A percentile compares a stretch with the other conserved stretches of the same genome.
Evolutionary conservation across 352 stramenopile species (phyloP).

Genomic region (Pythium chondricola): DNA sequence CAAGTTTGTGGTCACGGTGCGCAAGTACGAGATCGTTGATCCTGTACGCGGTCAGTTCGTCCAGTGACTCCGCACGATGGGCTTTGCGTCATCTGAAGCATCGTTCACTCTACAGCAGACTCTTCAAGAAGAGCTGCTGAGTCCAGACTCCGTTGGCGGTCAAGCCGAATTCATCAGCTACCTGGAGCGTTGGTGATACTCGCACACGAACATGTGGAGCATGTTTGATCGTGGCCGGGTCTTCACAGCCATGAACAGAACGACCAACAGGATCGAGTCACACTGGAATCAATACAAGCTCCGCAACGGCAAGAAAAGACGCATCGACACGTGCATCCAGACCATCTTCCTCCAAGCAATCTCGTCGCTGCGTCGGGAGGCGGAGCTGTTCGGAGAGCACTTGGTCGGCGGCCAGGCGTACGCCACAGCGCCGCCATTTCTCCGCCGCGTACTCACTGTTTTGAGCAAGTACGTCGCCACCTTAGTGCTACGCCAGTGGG

Average conservation of each 20-base stretch:
- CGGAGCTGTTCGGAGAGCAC: background rate
- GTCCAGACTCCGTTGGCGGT: no score
- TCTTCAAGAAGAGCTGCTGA: no score
- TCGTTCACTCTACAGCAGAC: no score
- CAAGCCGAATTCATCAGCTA: constrained; percentile 3
- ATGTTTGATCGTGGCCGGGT: background rate
- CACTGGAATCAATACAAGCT: constrained; percentile 7
- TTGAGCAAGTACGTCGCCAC: constrained; percentile 1
- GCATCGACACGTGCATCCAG: constrained; percentile 6
- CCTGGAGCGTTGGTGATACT: constrained; percentile 7
- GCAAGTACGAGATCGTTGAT: no score
- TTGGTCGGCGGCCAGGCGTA: background rate
- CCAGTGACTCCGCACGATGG: no score
- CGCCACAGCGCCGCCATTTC: no score
- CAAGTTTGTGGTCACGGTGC: no score
- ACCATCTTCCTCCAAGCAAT: constrained; percentile 1
- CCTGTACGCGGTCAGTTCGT: no score
- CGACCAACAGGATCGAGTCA: constrained; percentile 8
- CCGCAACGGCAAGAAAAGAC: background rate
- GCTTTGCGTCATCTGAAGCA: no score
- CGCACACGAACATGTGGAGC: constrained; percentile 4
- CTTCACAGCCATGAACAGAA: constrained; percentile 9
- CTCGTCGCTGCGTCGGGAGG: background rate
- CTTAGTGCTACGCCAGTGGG: background rate
- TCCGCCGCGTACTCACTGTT: background rate